These are phyloP conservation scores for Plasmodium gallinaceum DNA, from an alignment of 169 alveolate genomes.

Conservation along the genomic window DNA sequence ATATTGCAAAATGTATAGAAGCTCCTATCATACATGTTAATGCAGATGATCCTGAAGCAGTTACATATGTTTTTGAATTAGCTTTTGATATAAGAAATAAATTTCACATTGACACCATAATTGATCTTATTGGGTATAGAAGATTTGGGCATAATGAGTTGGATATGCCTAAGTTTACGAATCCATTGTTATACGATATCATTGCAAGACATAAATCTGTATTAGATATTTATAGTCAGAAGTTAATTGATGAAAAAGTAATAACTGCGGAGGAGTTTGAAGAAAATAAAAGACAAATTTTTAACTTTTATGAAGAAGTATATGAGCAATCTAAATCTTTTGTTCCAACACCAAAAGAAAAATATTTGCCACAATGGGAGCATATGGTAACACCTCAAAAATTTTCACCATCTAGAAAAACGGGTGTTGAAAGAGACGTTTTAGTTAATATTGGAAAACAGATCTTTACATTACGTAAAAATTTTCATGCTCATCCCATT, in stretches of 20 bases:
- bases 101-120: constrained; percentile 92
- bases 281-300: constrained; percentile 81
- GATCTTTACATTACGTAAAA: constrained; percentile 89
- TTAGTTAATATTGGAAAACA: constrained; percentile 89
- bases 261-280: constrained; percentile 86
- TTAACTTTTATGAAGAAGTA: constrained; percentile 84
- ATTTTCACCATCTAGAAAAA: constrained; percentile 66
- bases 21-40: constrained; percentile 96
- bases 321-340: constrained; percentile 85
- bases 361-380: constrained; percentile 81
- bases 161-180: constrained; percentile 96
- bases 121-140: constrained; percentile 95
- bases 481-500: constrained; percentile 92
- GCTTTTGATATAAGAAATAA: constrained; percentile 93
- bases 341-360: constrained; percentile 70
- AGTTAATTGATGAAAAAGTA: constrained; percentile 87
- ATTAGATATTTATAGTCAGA: constrained; percentile 85
- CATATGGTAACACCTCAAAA: constrained; percentile 78
- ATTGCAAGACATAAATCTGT: constrained; percentile 90
- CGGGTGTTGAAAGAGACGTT: constrained; percentile 85
- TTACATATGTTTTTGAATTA: constrained; percentile 89
- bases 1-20: constrained; percentile 92
- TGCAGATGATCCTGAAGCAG: constrained; percentile 95
- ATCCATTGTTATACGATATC: constrained; percentile 93
- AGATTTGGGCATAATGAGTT: constrained; percentile 95